Percentiles rank a stretch among this genome's conserved stretches.
These are phyloP conservation scores for Dimargaris cristalligena DNA, from an alignment of 192 early-diverging fungal genomes.

Conservation along the genomic window DNA sequence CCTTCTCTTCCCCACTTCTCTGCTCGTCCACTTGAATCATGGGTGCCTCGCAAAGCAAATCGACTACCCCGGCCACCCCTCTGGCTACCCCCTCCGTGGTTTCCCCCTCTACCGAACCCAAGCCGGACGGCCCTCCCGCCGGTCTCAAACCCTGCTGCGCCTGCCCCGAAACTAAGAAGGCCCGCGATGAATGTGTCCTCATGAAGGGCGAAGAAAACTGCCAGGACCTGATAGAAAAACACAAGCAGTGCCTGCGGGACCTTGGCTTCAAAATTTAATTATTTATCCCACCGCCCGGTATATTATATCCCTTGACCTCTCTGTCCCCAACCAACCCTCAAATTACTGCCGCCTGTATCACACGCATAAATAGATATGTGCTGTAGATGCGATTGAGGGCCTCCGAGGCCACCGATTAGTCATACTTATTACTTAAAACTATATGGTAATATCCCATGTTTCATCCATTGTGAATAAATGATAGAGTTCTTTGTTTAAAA, in stretches of 20 bases:
- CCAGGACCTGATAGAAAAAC: constrained; percentile 68
- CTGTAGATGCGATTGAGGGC: too few relatives aligned
- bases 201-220: constrained; percentile 77
- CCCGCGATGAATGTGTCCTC: constrained; percentile 77
- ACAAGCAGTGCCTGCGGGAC: constrained; percentile 77
- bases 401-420: too few relatives aligned
- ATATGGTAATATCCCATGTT: too few relatives aligned
- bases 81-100: neutral
- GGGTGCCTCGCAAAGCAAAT: constrained; percentile 1
- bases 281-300: neutral
- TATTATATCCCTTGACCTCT: too few relatives aligned
- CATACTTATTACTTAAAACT: too few relatives aligned
- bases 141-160: constrained; percentile 85
- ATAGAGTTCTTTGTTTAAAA: too few relatives aligned
- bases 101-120: neutral
- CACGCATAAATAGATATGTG: too few relatives aligned
- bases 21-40: neutral
- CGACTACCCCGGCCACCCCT: neutral
- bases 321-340: too few relatives aligned
- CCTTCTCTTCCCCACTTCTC: neutral
- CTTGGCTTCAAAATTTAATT: constrained; percentile 83
- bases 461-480: too few relatives aligned
- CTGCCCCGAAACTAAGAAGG: constrained; percentile 87
- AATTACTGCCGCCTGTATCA: too few relatives aligned
- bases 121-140: neutral